Evolutionary conservation across 768 basidiomycete species (phyloP).

Genomic region (Pilatotrama ljubarskyi): DNA sequence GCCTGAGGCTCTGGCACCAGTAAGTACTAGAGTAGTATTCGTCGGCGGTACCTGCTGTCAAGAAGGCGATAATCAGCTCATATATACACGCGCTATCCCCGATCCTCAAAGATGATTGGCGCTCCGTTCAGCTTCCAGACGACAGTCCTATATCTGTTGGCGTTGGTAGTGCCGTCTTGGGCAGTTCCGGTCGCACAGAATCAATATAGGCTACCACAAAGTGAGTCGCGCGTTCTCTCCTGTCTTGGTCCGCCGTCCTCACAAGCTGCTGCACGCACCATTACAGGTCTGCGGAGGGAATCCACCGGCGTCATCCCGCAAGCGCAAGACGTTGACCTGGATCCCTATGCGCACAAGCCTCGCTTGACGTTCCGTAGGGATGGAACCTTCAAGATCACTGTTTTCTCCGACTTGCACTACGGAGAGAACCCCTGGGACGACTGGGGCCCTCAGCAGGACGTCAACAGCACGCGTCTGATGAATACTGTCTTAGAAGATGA

Average conservation of each 20-base stretch:
- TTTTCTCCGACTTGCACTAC: constrained; percentile 76
- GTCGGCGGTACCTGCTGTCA: too few species aligned
- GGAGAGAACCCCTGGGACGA: constrained; percentile 73
- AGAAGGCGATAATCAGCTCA: too few species aligned
- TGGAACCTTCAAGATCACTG: constrained; percentile 68
- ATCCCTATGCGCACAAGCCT: constrained; percentile 49
- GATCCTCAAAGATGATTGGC: too few species aligned
- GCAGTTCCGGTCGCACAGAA: not conserved
- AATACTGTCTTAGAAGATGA: constrained; percentile 54
- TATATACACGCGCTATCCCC: too few species aligned
- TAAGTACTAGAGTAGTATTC: too few species aligned
- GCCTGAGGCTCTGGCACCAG: too few species aligned
- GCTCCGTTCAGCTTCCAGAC: too few species aligned
- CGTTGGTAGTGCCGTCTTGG: too few species aligned
- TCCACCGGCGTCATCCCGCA: not conserved
- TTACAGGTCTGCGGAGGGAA: not conserved
- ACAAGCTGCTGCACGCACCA: not conserved
- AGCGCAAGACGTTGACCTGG: constrained; percentile 20
- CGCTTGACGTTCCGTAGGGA: constrained; percentile 56
- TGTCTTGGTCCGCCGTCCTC: not conserved
- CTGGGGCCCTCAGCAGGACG: constrained; percentile 69
- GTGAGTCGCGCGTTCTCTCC: not conserved
- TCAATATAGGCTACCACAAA: not conserved
- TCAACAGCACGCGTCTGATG: constrained; percentile 62
- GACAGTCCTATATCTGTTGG: too few species aligned